phyloP scores from a whole-genome alignment of 768 basidiomycete genomes.

The Cantharellus anzutake region DNA sequence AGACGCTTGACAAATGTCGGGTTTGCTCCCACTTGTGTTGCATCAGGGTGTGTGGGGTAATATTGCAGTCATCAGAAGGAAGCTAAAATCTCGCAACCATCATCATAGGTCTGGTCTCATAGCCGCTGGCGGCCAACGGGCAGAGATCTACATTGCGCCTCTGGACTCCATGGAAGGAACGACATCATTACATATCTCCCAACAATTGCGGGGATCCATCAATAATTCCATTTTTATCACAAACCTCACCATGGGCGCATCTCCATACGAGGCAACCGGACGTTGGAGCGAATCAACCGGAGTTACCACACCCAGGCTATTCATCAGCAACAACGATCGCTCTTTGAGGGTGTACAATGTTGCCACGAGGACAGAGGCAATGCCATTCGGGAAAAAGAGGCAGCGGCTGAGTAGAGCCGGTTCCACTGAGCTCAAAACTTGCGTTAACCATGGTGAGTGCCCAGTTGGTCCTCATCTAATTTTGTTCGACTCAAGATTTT shows the following conservation, averaged over 20 bases:
- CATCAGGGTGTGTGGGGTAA: conserved; percentile 4
- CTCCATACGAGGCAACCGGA: conserved; percentile 18
- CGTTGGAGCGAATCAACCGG: conserved; percentile 39
- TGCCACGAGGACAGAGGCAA: conserved; percentile 29
- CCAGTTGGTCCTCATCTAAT: background rate
- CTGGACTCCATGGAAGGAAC: background rate
- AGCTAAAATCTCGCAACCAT: background rate
- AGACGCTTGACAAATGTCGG: conserved; percentile 1
- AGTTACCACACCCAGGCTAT: conserved; percentile 53
- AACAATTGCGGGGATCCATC: conserved; percentile 28
- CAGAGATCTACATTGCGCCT: conserved; percentile 5
- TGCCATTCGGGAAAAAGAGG: conserved; percentile 25
- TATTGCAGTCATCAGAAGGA: background rate
- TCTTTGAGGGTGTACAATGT: conserved; percentile 44
- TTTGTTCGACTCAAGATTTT: conserved; percentile 8
- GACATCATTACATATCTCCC: background rate
- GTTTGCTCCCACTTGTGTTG: conserved; percentile 8
- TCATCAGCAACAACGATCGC: conserved; percentile 74
- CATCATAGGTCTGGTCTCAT: conserved; percentile 3
- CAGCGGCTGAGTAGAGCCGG: conserved; percentile 32
- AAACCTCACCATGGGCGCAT: conserved; percentile 3
- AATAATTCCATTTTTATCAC: conserved; percentile 64
- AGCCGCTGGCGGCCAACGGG: conserved; percentile 5
- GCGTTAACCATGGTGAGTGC: conserved; percentile 67
- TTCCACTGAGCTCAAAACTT: conserved; percentile 37